A percentile compares a stretch with the other conserved stretches of the same genome.
Conservation (phyloP, 2,329 filamentous ascomycete genomes). For the Graphilbum fragrans region DNA sequence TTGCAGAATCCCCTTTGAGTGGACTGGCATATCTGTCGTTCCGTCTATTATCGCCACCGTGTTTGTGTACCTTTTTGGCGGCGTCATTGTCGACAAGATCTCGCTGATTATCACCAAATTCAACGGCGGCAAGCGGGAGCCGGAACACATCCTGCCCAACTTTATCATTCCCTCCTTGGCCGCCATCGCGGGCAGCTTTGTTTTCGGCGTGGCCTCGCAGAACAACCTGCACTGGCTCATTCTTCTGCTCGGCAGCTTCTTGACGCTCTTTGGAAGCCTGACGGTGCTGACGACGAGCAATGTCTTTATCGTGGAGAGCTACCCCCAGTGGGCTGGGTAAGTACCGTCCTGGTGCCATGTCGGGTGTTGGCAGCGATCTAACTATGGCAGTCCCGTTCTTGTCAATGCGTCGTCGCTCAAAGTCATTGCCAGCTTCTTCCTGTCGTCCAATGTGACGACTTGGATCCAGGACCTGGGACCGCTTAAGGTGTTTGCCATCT, state of each 20-base stretch:
- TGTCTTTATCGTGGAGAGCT: too few relatives aligned
- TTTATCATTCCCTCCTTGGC: slow-evolving; percentile 16
- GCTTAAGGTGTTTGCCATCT: too few relatives aligned
- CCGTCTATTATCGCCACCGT: slow-evolving; percentile 3
- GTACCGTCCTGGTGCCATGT: too few relatives aligned
- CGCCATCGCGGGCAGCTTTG: slow-evolving; percentile 17
- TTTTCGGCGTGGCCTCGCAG: slow-evolving; percentile 20
- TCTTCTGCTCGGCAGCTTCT: slow-evolving; percentile 15
- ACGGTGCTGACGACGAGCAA: too few relatives aligned
- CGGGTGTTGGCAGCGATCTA: too few relatives aligned
- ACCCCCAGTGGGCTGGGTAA: too few relatives aligned
- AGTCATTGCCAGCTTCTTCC: too few relatives aligned
- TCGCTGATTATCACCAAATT: slow-evolving; percentile 4
- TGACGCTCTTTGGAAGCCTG: too few relatives aligned
- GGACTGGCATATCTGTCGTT: slow-evolving; percentile 3
- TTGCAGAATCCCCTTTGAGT: slow-evolving; percentile 6
- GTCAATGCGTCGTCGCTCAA: too few relatives aligned
- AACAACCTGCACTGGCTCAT: slow-evolving; percentile 17
- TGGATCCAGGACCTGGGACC: too few relatives aligned
- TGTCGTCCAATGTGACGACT: too few relatives aligned
- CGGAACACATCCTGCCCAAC: slow-evolving; percentile 21
- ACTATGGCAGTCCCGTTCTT: too few relatives aligned
- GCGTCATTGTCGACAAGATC: slow-evolving; percentile 5
- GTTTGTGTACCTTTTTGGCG: slow-evolving; percentile 6
- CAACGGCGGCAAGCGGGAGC: slow-evolving; percentile 13